A percentile compares a stretch with the other conserved stretches of the same genome.
phyloP scores from a whole-genome alignment of 225 moss, liverwort and hornwort species.

The Antitrichia curtipendula region DNA sequence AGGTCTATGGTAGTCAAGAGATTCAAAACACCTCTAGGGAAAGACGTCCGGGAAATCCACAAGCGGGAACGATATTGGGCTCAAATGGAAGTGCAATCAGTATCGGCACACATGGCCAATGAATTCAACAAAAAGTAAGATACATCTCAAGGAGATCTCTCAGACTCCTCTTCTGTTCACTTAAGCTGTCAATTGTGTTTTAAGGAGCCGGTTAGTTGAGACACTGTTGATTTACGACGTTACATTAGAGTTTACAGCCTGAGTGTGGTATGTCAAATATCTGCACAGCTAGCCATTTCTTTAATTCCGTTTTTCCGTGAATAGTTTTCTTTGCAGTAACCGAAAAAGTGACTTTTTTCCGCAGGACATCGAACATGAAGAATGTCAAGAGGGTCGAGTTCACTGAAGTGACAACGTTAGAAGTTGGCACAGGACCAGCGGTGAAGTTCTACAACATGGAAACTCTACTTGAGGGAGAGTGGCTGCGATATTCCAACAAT shows the following conservation, averaged over 20 bases:
- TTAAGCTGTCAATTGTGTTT: background rate
- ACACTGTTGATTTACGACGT: background rate
- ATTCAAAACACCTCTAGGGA: slow-evolving; percentile 74
- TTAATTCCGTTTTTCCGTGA: background rate
- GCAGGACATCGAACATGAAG: slow-evolving; percentile 27
- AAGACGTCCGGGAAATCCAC: slow-evolving; percentile 59
- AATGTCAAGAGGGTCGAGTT: slow-evolving; percentile 81
- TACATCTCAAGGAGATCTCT: background rate
- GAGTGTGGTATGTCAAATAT: background rate
- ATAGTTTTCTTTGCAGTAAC: background rate
- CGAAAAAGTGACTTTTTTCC: background rate
- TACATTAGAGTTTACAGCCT: background rate
- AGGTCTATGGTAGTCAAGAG: slow-evolving; percentile 78
- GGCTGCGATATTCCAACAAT: slow-evolving; percentile 79
- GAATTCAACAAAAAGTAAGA: slow-evolving; percentile 55
- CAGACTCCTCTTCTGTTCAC: background rate
- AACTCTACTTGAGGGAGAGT: slow-evolving; percentile 59
- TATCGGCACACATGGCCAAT: slow-evolving; percentile 80
- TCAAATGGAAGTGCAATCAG: slow-evolving; percentile 97
- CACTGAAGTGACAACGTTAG: slow-evolving; percentile 61
- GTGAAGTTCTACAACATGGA: slow-evolving; percentile 79
- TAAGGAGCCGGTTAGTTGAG: background rate
- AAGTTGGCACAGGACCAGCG: slow-evolving; percentile 39
- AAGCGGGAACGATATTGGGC: slow-evolving; percentile 69
- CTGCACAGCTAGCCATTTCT: background rate